These are phyloP conservation scores for Diaporthe citrichinensis DNA, from an alignment of 2,329 filamentous ascomycete species.

Conservation along the genomic window DNA sequence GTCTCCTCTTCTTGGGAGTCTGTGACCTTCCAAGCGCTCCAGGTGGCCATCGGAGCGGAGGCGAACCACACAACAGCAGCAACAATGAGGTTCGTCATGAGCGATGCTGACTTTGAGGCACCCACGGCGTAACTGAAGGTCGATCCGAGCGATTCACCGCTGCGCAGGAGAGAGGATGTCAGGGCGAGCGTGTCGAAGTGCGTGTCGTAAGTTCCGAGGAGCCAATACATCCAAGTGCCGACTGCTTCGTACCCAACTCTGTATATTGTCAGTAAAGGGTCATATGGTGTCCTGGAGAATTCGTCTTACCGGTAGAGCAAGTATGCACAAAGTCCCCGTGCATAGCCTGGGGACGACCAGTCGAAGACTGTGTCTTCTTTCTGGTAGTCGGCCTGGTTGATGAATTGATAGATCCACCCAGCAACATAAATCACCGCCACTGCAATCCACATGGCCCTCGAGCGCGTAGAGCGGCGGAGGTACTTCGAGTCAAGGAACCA, in stretches of 20 bases:
- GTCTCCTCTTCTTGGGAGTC: conserved; percentile 26
- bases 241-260: conserved; percentile 26
- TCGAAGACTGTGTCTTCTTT: conserved; percentile 31
- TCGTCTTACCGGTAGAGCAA: conserved; percentile 2
- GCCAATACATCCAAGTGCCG: conserved; percentile 20
- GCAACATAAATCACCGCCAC: conserved; percentile 36
- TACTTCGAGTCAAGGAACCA: conserved; percentile 41
- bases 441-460: conserved; percentile 39
- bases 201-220: conserved; percentile 20
- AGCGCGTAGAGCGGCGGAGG: conserved; percentile 36
- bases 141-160: conserved; percentile 14
- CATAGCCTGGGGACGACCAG: conserved; percentile 14
- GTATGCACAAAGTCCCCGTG: conserved; percentile 4
- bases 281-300: too few relatives aligned
- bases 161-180: conserved; percentile 15
- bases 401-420: conserved; percentile 38
- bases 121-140: conserved; percentile 24
- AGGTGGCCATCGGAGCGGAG: conserved; percentile 14
- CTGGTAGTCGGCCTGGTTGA: conserved; percentile 39
- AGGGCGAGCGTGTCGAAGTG: conserved; percentile 26
- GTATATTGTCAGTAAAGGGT: neutral
- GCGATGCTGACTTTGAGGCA: conserved; percentile 10
- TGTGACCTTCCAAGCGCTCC: conserved; percentile 22
- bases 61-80: conserved; percentile 19
- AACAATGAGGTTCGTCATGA: conserved; percentile 30